Evolutionary conservation across 2,329 filamentous ascomycete genomes (phyloP), one percentile per base, ranked within the genome.

Genomic region (Sporothrix brunneoviolacea): DNA sequence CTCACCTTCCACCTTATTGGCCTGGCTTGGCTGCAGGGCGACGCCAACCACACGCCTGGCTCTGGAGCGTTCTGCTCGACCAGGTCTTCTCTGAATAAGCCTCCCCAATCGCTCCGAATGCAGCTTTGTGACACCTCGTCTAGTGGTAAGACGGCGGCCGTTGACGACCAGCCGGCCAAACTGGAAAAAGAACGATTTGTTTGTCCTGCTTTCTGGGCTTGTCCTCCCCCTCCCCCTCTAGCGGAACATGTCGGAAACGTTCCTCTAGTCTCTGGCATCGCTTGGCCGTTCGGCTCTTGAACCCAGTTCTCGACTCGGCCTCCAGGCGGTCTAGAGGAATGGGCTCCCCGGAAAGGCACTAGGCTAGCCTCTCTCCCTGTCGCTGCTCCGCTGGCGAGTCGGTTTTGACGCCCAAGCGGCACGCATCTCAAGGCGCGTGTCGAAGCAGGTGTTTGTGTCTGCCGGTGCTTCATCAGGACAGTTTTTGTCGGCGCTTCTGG

Each of bases 281-380:
- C n/a, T 36, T 36, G 8, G 8, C 28, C 9, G 6, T 36, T 16
- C 9, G 8, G n/a, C n/a, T 36, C 33, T n/a, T n/a, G n/a, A n/a
- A n/a, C n/a, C n/a, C n/a, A n/a, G n/a, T 32, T n/a, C n/a, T 22
- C 13, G 8, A 1, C 16, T 19, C 3, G 15, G 10, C 45, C 24
- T 40, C 21, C 36, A 39, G 36, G 15, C 35, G 46, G 37, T 48
- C 46, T 48, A 33, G 28, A 27, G 37, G 30, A 39, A 41, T 33
- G n/a, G 18, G 33, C 33, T 46, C 43, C 22, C 33, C 41, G 32
- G 43, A 38, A 37, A 13, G 24, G 43, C 43, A 33, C 32, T 46
- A 28, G 43, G n/a, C 33, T 43, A 43, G 27, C 27, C 30, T 32
- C 40, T 43, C 10, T 19, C 24, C 15, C 10, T 43, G 16, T 6